These are phyloP conservation scores for Mycosarcoma mackinlayi DNA, from an alignment of 1,284 basidiomycete species.

Conservation along the genomic window DNA sequence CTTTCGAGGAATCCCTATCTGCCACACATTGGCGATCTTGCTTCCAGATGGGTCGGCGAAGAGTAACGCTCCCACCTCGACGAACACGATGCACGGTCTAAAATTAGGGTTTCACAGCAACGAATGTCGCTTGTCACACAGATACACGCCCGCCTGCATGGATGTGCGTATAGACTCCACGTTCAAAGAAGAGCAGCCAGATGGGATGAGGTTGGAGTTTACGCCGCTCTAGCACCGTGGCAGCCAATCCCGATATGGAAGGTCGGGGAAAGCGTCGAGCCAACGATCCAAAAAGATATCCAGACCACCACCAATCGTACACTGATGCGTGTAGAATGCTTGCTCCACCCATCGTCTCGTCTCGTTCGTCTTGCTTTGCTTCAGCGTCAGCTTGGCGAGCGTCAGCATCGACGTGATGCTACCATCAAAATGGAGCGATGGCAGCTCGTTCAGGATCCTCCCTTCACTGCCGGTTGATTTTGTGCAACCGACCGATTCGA, in stretches of 20 bases:
- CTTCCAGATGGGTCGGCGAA: constrained; percentile 55
- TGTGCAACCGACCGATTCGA: constrained; percentile 43
- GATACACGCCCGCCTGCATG: background rate
- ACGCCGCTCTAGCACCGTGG: constrained; percentile 26
- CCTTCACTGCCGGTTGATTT: background rate
- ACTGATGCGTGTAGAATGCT: constrained; percentile 55
- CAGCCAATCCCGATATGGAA: constrained; percentile 41
- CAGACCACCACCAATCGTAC: constrained; percentile 61
- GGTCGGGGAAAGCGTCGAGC: constrained; percentile 37
- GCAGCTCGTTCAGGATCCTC: constrained; percentile 42
- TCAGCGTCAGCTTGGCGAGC: constrained; percentile 28
- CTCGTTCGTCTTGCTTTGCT: constrained; percentile 8
- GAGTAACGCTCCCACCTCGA: too few species aligned
- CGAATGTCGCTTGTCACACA: constrained; percentile 1
- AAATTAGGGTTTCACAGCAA: too few species aligned
- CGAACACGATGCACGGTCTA: too few species aligned
- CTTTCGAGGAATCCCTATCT: constrained; percentile 50
- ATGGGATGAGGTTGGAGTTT: background rate
- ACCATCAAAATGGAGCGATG: constrained; percentile 58
- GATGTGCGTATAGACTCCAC: too few species aligned
- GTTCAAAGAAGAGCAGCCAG: too few species aligned
- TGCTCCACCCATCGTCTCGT: constrained; percentile 46
- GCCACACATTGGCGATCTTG: constrained; percentile 50
- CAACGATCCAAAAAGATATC: constrained; percentile 60
- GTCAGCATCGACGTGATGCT: constrained; percentile 54